Evolutionary conservation across 768 basidiomycete genomes (phyloP), one percentile per base, ranked within the genome.

Genomic region (Leucocoprinus birnbaumii): DNA sequence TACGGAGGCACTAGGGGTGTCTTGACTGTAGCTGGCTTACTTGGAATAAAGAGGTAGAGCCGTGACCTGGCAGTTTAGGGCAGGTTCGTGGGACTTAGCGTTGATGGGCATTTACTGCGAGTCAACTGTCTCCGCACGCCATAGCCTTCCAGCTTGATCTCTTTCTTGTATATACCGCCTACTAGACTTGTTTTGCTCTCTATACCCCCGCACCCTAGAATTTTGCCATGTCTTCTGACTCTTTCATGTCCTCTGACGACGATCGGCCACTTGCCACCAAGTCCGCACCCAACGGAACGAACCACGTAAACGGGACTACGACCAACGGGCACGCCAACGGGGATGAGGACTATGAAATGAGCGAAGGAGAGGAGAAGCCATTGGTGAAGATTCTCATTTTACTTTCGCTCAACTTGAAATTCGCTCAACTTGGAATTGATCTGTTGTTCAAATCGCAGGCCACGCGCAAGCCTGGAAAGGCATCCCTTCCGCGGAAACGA

Each of bases 351-450:
- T 72, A 64, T 48, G 73, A 77, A 22, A 80, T 85, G 79, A 87
- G 85, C 59, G 87, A 88, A 56, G 86, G 83, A 49, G 84, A 86
- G 38, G 86, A 86, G 44, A 86, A 89, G 68, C 88, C 88, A 43
- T 73, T 89, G 66, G 90, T 91, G 68, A 61, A 81, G 55, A 25
- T 38, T 4, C 11, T 38, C 38, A 38, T 38, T 11, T 8, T 31
- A 10, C 38, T 49, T 42, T n/a, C 21, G 16, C 26, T 18, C 31
- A 21, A 31, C 31, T 31, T 31, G 31, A 31, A 31, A n/a, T n/a
- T n/a, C n/a, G 27, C 26, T 31, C 35, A 10, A 46, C 37, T 53
- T 27, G 44, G 37, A 27, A 40, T 21, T 43, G 24, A 53, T 49
- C 44, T 18, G 31, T 11, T 31, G 24, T 47, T 37, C 42, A 60